Percentiles rank a stretch among this genome's conserved stretches.
phyloP scores from a whole-genome alignment of 2,329 filamentous ascomycete species.

The Colletotrichum sp. region DNA sequence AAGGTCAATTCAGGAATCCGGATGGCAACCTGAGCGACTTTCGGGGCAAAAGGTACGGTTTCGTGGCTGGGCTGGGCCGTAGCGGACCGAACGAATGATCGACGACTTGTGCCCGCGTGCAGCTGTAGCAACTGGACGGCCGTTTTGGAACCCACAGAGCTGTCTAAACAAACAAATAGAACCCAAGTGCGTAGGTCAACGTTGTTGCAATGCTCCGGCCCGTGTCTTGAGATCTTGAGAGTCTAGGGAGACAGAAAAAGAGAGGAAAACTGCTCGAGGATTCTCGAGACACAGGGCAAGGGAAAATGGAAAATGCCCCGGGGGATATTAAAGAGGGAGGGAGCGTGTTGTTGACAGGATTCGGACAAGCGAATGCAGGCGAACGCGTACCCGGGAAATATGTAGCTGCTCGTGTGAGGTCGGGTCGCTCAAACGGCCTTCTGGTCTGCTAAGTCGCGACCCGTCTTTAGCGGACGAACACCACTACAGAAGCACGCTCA shows the following conservation, averaged over 20 bases:
- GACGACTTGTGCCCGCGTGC: slow-evolving; percentile 14
- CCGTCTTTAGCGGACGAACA: background rate
- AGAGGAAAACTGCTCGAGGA: background rate
- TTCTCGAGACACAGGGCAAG: background rate
- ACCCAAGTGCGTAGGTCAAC: background rate
- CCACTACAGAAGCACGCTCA: background rate
- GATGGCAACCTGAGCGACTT: background rate
- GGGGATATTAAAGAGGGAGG: background rate
- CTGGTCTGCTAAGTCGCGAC: background rate
- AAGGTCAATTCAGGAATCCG: background rate
- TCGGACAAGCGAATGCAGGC: background rate
- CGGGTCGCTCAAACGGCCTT: background rate
- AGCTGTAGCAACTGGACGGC: slow-evolving; percentile 17
- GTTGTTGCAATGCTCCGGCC: background rate
- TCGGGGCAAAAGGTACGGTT: background rate
- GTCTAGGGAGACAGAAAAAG: background rate
- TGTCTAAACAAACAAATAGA: slow-evolving; percentile 9
- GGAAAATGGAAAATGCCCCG: background rate
- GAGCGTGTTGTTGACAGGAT: slow-evolving; percentile 9
- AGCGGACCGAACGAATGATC: slow-evolving; percentile 16
- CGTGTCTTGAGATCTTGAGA: background rate
- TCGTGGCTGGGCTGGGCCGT: slow-evolving; percentile 3
- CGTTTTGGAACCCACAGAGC: background rate
- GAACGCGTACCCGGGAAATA: background rate
- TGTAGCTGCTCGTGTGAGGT: background rate